Conservation (phyloP, 306 rosid species). For the Geum urbanum region DNA sequence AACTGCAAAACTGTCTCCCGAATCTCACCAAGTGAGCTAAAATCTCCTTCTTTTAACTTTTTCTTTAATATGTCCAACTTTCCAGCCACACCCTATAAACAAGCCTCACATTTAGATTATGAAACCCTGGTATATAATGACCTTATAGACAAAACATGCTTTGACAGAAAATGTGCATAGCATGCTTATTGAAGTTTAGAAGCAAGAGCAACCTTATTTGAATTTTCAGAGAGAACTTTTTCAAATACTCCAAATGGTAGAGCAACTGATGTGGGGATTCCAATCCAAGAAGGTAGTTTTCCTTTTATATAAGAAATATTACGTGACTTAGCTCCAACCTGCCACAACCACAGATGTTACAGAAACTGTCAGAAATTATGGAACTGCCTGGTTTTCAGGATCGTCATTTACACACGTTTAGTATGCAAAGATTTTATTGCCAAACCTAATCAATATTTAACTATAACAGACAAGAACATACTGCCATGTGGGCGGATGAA, state of each 20-base stretch:
- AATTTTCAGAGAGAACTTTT: constrained; percentile 68
- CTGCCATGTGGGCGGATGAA: too few species aligned
- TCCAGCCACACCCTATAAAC: constrained; percentile 59
- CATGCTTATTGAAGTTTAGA: constrained; percentile 2
- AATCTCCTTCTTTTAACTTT: constrained; percentile 61
- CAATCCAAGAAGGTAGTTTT: constrained; percentile 90
- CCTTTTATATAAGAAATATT: constrained; percentile 79
- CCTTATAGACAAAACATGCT: neutral
- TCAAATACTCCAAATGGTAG: constrained; percentile 94
- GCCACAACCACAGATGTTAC: constrained; percentile 19
- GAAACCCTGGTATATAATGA: constrained; percentile 3
- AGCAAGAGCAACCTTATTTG: constrained; percentile 66
- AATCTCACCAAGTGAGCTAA: constrained; percentile 63
- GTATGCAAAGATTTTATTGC: neutral
- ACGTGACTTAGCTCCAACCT: constrained; percentile 99
- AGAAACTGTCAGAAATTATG: neutral
- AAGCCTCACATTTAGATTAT: neutral
- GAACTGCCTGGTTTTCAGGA: neutral
- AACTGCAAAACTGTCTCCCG: constrained; percentile 77
- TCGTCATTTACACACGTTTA: neutral
- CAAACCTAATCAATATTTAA: constrained; percentile 16
- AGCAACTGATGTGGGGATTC: constrained; percentile 95
- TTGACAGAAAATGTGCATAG: constrained; percentile 8
- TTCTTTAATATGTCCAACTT: constrained; percentile 56
- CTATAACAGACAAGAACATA: neutral